A percentile compares a stretch with the other conserved stretches of the same genome.
Conservation (phyloP, 192 early-diverging fungal genomes). For the Linnemannia elongata region DNA sequence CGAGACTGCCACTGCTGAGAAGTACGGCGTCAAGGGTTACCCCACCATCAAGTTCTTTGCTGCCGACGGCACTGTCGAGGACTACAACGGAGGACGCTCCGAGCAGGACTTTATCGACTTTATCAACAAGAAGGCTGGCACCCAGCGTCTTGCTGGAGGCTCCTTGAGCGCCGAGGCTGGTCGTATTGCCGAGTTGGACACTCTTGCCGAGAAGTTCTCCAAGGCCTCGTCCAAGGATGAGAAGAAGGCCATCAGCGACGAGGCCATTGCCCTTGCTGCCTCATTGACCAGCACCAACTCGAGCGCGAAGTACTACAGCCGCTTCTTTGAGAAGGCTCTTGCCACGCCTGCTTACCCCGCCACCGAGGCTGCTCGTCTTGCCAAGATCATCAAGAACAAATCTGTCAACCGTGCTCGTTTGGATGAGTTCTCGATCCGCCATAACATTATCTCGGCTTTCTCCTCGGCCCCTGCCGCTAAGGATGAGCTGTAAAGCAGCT, state of each 20-base stretch:
- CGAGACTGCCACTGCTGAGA: slow-evolving; percentile 72
- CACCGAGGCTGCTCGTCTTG: slow-evolving; percentile 86
- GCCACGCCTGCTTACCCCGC: slow-evolving; percentile 76
- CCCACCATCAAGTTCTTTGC: slow-evolving; percentile 93
- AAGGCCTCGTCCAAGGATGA: slow-evolving; percentile 60
- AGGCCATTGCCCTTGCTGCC: slow-evolving; percentile 63
- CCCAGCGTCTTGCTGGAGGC: slow-evolving; percentile 84
- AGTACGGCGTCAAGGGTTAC: slow-evolving; percentile 86
- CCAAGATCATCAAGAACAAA: slow-evolving; percentile 80
- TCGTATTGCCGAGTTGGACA: slow-evolving; percentile 71
- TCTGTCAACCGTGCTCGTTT: slow-evolving; percentile 77
- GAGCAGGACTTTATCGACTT: slow-evolving; percentile 88
- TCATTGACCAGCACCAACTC: slow-evolving; percentile 37
- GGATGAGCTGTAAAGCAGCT: slow-evolving; percentile 46
- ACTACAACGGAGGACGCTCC: slow-evolving; percentile 82
- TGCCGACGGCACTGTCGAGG: slow-evolving; percentile 71
- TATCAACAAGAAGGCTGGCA: slow-evolving; percentile 92
- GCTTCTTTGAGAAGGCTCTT: slow-evolving; percentile 91
- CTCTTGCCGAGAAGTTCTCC: slow-evolving; percentile 72
- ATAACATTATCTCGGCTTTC: slow-evolving; percentile 80
- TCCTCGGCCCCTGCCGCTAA: slow-evolving; percentile 7
- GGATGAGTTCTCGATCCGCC: slow-evolving; percentile 89
- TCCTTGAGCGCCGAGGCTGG: slow-evolving; percentile 70
- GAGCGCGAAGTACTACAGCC: slow-evolving; percentile 86
- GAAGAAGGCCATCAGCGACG: slow-evolving; percentile 65